Evolutionary conservation across 176 grass and related monocot genomes (phyloP), one percentile per base, ranked within the genome.

Genomic region (Olyra latifolia): DNA sequence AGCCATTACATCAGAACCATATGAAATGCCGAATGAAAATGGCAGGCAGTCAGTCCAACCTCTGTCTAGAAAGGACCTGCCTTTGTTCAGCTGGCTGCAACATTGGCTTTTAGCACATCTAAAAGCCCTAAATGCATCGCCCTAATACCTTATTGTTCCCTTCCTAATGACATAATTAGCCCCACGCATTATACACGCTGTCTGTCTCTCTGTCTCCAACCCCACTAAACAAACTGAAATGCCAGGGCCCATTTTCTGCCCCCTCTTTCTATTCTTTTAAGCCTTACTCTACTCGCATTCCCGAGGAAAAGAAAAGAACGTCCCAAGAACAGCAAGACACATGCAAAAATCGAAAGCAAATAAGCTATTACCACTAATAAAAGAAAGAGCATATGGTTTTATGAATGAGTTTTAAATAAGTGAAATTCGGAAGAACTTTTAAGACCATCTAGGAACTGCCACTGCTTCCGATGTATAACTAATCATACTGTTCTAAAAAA

Each of bases 131-230:
- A 71, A 46, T 60, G 47, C 64, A 38, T 82, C 43, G 23, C 19
- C 68, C 55, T 82, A 52, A 27, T 40, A 50, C 53, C 52, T 8
- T 32, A 23, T 74, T 83, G 60, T 56, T 19, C 62, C 61, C 64
- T 75, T 69, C 66, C 30, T 7, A 53, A 45, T 52, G 28, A 44
- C 50, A 80, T 79, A 35, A 35, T 35, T 35, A 71, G 71, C 60
- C 82, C 49, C 74, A 77, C 47, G 32, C 53, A 71, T 78, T 52
- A 71, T 41, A 28, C 55, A 20, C 65, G n/a, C 43, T n/a, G n/a
- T n/a, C n/a, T n/a, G n/a, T 35, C 32, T 35, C 32, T 35, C 32
- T 61, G 74, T 62, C 66, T 52, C 83, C 42, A 71, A 52, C 30
- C 35, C 55, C 74, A 54, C 22, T 66, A 85, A 74, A 19, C 49